phyloP scores from a whole-genome alignment of 1,139 yeast species.

The Taphrina wiesneri region DNA sequence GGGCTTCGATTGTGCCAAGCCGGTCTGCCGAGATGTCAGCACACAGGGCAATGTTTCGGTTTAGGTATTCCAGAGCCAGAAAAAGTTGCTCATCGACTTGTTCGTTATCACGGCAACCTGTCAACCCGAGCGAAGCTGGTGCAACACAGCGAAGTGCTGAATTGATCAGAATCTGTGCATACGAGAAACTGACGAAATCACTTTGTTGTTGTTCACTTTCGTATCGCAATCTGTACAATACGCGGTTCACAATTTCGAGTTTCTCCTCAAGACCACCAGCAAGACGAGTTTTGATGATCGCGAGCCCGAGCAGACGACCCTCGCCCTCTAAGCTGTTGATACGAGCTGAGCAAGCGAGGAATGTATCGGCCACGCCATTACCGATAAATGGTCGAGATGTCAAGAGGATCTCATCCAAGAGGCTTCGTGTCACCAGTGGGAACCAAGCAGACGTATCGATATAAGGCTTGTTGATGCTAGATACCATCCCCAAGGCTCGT shows the following conservation, averaged over 20 bases:
- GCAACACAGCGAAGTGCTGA: slow-evolving; percentile 47
- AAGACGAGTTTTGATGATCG: slow-evolving; percentile 57
- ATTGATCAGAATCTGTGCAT: slow-evolving; percentile 70
- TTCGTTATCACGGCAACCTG: slow-evolving; percentile 65
- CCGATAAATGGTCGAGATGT: slow-evolving; percentile 44
- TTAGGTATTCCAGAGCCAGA: slow-evolving; percentile 72
- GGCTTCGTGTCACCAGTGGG: slow-evolving; percentile 57
- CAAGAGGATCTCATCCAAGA: slow-evolving; percentile 44
- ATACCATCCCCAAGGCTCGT: slow-evolving; percentile 58
- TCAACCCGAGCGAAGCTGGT: slow-evolving; percentile 53
- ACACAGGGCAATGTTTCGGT: slow-evolving; percentile 70
- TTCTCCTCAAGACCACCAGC: slow-evolving; percentile 52
- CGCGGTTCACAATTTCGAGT: slow-evolving; percentile 60
- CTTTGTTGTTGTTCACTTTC: slow-evolving; percentile 71
- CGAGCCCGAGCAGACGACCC: slow-evolving; percentile 63
- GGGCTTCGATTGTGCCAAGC: slow-evolving; percentile 58
- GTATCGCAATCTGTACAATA: slow-evolving; percentile 73
- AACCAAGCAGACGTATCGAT: slow-evolving; percentile 76
- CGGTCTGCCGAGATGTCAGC: slow-evolving; percentile 71
- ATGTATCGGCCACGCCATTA: slow-evolving; percentile 44
- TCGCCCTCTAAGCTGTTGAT: slow-evolving; percentile 55
- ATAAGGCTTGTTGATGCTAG: slow-evolving; percentile 54
- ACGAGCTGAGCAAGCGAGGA: slow-evolving; percentile 44
- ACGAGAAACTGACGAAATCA: slow-evolving; percentile 67
- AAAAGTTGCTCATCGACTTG: slow-evolving; percentile 84